Conservation (phyloP, 495 filamentous ascomycete genomes). For the Baudoinia panamericana region DNA sequence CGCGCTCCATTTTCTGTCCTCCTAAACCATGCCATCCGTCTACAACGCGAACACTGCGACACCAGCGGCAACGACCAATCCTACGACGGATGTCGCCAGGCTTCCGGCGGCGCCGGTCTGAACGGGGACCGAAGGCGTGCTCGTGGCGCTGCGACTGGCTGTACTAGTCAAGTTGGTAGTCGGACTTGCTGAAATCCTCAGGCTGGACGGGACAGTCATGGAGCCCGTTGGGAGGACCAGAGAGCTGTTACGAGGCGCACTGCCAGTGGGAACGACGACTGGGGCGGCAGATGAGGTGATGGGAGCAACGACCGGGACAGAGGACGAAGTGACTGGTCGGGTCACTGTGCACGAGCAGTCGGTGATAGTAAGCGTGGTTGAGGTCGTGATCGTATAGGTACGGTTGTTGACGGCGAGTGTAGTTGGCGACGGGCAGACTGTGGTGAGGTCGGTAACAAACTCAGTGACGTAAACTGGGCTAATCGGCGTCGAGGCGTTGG, state of each 20-base stretch:
- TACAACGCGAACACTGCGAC: conserved; percentile 17
- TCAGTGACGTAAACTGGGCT: conserved; percentile 16
- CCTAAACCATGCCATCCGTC: too few relatives aligned
- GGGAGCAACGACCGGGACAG: not conserved
- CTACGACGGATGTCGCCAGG: conserved; percentile 9
- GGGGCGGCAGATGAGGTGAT: conserved; percentile 1
- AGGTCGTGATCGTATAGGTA: conserved; percentile 7
- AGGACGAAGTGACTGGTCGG: not conserved
- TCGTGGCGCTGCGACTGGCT: not conserved
- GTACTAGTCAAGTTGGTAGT: not conserved
- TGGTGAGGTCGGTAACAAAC: conserved; percentile 12
- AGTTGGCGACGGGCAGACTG: conserved; percentile 10
- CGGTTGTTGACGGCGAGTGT: conserved; percentile 3
- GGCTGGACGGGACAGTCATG: conserved; percentile 24
- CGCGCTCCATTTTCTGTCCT: too few relatives aligned
- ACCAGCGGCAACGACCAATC: conserved; percentile 30
- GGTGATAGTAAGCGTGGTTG: conserved; percentile 11
- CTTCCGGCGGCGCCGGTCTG: conserved; percentile 4
- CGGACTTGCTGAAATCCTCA: conserved; percentile 15
- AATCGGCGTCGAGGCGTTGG: conserved; percentile 27
- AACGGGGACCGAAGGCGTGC: not conserved
- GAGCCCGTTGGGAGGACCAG: conserved; percentile 21
- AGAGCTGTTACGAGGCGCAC: conserved; percentile 16
- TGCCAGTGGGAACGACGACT: conserved; percentile 9
- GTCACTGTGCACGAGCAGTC: conserved; percentile 13